Conservation (phyloP, 2,329 filamentous ascomycete species). For the Bisporella sp. region DNA sequence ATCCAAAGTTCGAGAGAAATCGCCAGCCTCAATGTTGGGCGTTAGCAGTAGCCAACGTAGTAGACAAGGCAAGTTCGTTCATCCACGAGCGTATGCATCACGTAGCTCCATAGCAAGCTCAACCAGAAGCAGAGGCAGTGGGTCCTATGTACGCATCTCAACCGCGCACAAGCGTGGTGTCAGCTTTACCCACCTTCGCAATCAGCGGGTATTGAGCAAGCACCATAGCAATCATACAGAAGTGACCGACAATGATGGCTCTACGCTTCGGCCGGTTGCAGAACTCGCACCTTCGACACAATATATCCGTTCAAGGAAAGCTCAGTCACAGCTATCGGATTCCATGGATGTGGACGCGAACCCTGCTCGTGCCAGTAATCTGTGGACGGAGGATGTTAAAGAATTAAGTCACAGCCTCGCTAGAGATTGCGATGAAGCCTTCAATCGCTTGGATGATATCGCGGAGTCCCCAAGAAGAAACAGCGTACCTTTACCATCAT, state of each 20-base stretch:
- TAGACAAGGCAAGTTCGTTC: conserved; percentile 9
- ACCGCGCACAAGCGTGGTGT: conserved; percentile 53
- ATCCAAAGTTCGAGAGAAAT: background rate
- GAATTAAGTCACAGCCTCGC: conserved; percentile 81
- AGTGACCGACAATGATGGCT: conserved; percentile 17
- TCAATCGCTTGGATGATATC: conserved; percentile 55
- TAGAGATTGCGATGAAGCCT: conserved; percentile 87
- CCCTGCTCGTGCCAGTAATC: conserved; percentile 11
- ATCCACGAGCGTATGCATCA: conserved; percentile 30
- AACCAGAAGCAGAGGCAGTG: conserved; percentile 30
- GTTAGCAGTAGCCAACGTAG: conserved; percentile 6
- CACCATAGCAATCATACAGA: conserved; percentile 17
- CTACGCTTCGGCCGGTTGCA: conserved; percentile 9
- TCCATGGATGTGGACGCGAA: conserved; percentile 8
- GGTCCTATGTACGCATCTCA: conserved; percentile 32
- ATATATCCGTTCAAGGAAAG: conserved; percentile 26
- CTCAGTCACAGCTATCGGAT: conserved; percentile 5
- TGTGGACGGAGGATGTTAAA: conserved; percentile 69
- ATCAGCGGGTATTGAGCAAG: conserved; percentile 4
- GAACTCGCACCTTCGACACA: conserved; percentile 13
- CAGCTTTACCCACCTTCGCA: conserved; percentile 51
- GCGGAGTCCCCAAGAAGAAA: background rate
- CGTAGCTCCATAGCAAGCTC: conserved; percentile 41
- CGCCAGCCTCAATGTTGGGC: conserved; percentile 6
- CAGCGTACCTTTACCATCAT: background rate